Evolutionary conservation across 257 asterid species (phyloP), one percentile per base, ranked within the genome.

Genomic region (Leonotis leonurus): DNA sequence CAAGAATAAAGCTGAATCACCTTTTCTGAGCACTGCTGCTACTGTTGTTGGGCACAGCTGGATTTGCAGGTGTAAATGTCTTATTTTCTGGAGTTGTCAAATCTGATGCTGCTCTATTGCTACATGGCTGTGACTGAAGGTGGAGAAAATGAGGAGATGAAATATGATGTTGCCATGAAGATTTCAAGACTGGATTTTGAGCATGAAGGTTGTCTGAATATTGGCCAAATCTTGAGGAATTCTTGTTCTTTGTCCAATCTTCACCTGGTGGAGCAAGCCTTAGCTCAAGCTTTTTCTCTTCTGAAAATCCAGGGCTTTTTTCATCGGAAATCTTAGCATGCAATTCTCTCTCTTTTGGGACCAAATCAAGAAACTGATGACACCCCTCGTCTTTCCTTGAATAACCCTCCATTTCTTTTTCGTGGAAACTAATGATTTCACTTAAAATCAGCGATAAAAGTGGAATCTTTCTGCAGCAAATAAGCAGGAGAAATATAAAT

Each of bases 11-110:
- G 79, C 68, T 58, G 77, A 77, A 20, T 49, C 13, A 89, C 90
- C 90, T 89, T 80, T 83, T 85, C 82, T 81, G 95, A 73, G 87
- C 83, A 69, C 59, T n/a, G n/a, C n/a, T n/a, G n/a, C n/a, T n/a
- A n/a, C n/a, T 70, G 14, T 58, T 41, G 43, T 67, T 76, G 8
- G 77, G 77, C 45, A 77, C 85, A 79, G 85, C 87, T 79, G 87
- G 80, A 66, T 68, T 75, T 29, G 67, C 70, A 46, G 72, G 70
- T 59, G 90, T 56, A 75, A 78, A 63, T 70, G 78, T 71, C 67
- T 83, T 85, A 2, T 72, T 72, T 63, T 84, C 81, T 71, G 73
- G 56, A 22, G 6, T 78, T 79, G 77, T 83, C 81, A 62, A 63
- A 9, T 51, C 72, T 51, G 32, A 16, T 20, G 65, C 50, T 43